Base-by-base conservation (phyloP, 2,329 filamentous ascomycete genomes). In the Plectosphaerella plurivora region DNA sequence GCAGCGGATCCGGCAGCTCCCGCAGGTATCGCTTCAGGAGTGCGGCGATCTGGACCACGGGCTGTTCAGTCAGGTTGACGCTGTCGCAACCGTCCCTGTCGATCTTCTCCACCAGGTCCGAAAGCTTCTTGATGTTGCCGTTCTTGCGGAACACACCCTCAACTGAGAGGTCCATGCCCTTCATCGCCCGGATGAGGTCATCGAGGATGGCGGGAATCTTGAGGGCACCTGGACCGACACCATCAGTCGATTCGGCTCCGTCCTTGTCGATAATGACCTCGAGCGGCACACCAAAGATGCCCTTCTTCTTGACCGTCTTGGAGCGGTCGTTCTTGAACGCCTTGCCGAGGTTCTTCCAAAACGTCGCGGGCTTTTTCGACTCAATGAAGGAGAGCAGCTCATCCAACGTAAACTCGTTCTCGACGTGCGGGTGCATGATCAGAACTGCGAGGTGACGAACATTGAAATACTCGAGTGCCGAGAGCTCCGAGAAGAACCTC, bases 101-200 rank as follows among this genome's bases (percentile, higher is more conserved):
- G 58, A 99, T 91, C 61, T 86, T 78, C 52, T 95, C 90, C 39
- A 91, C 87, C 7, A 95, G 77, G 56, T 96, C 92, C 60, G 89
- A 90, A 45, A 97, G 78, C 60, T 92, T 89, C 69, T 94, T 93
- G 73, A 99, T 97, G 69, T 97, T 99, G 61, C 94, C 94, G 63
- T 97, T 99, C 79, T 99, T 99, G 61, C 94, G 86, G 82, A 99
- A 99, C 20, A 99, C 92, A 62, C 94, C 94, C 70, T 99, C 94
- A 1, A 99, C 91, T 2, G 93, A 97, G 75, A 99, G 91, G 68
- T 99, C 94, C 91, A 99, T 97, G 70, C 93, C 94, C 61, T 92
- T 86, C 90, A 99, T 96, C 12, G 92, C 91, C 4, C 89, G 88
- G 37, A 99, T 87, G 47, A 93, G 86, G 66, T 97, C 93, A 63